These are phyloP conservation scores for Hypoxylon sp. DNA, from an alignment of 2,329 filamentous ascomycete genomes.

Conservation along the genomic window DNA sequence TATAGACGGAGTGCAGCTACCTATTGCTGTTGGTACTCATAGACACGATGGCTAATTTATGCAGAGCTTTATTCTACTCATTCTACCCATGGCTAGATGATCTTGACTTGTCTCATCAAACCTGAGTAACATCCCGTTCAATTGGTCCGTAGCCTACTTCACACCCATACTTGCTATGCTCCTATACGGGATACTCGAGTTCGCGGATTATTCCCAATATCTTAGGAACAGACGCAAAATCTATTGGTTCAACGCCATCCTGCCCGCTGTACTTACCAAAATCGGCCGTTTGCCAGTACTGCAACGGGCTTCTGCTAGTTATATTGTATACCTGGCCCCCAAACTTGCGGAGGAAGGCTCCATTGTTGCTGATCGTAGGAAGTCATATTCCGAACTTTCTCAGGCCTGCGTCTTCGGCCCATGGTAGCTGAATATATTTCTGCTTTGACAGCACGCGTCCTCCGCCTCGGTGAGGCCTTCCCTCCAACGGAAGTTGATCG, in stretches of 20 bases:
- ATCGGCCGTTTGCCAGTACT: conserved; percentile 20
- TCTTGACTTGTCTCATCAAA: too few species aligned
- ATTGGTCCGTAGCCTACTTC: neutral
- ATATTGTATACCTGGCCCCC: conserved; percentile 16
- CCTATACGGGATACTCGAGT: conserved; percentile 12
- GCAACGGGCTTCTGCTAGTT: neutral
- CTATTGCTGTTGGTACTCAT: too few species aligned
- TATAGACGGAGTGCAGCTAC: too few species aligned
- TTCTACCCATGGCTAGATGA: too few species aligned
- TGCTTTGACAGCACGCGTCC: neutral
- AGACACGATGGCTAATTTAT: too few species aligned
- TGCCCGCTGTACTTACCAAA: neutral
- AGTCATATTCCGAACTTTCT: conserved; percentile 12
- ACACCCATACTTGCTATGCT: neutral
- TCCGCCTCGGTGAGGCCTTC: neutral
- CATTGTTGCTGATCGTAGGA: neutral
- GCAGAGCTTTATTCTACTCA: too few species aligned
- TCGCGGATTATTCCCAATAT: conserved; percentile 12
- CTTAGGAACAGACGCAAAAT: conserved; percentile 14
- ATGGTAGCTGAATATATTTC: conserved; percentile 18
- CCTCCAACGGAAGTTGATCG: conserved; percentile 22
- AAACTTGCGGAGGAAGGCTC: conserved; percentile 8
- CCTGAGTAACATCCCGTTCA: too few species aligned
- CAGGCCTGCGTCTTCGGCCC: conserved; percentile 1
- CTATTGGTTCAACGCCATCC: neutral